phyloP scores from a whole-genome alignment of 345 rosid species.

The Capsella bursapastoris region DNA sequence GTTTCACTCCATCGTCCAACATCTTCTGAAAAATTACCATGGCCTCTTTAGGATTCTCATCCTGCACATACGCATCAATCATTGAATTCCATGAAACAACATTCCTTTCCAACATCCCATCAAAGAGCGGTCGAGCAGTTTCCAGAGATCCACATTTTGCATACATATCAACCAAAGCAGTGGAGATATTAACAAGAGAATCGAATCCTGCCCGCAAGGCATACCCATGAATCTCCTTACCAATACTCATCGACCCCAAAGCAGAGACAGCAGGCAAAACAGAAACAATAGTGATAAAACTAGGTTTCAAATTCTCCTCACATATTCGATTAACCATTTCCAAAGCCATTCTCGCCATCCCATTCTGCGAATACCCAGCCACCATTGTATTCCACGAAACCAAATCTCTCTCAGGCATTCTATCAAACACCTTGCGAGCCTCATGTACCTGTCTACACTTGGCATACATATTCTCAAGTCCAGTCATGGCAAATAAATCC shows the following conservation, averaged over 20 bases:
- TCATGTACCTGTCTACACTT: slow-evolving; percentile 67
- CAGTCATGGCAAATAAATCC: slow-evolving; percentile 73
- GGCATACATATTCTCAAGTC: slow-evolving; percentile 66
- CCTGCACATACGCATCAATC: slow-evolving; percentile 80
- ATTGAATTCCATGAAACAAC: slow-evolving; percentile 90
- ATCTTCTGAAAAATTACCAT: slow-evolving; percentile 59
- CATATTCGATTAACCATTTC: slow-evolving; percentile 65
- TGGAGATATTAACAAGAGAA: slow-evolving; percentile 62
- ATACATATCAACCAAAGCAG: slow-evolving; percentile 81
- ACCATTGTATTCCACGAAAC: slow-evolving; percentile 86
- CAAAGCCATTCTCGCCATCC: slow-evolving; percentile 60
- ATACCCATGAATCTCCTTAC: slow-evolving; percentile 72
- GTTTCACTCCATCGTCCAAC: slow-evolving; percentile 69
- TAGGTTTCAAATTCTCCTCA: slow-evolving; percentile 64
- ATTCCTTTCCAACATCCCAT: slow-evolving; percentile 57
- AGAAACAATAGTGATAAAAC: slow-evolving; percentile 71
- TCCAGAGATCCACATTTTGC: slow-evolving; percentile 62
- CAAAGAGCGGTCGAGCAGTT: slow-evolving; percentile 61
- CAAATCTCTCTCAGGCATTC: slow-evolving; percentile 84
- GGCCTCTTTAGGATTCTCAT: slow-evolving; percentile 67
- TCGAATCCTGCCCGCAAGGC: slow-evolving; percentile 63
- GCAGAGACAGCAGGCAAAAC: slow-evolving; percentile 71
- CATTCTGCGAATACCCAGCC: slow-evolving; percentile 80
- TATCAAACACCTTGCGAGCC: slow-evolving; percentile 79
- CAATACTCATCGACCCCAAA: slow-evolving; percentile 54